Evolutionary conservation across 306 rosid genomes (phyloP).

Genomic region (Rosa lucieae): DNA sequence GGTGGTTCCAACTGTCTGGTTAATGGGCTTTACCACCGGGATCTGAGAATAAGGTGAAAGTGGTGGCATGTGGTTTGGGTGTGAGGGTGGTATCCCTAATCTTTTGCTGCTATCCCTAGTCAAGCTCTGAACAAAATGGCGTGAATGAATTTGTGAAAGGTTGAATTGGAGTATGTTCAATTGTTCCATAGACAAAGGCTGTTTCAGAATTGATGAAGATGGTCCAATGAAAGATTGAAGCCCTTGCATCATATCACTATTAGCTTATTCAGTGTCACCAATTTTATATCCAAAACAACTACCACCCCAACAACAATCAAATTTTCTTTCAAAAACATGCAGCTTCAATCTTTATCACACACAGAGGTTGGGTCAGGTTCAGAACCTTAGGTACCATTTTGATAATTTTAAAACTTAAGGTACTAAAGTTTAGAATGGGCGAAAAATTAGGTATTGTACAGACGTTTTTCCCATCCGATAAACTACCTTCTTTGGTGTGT

Average conservation of each 20-base stretch:
- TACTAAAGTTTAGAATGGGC: no score
- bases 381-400: no score
- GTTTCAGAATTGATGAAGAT: constrained; percentile 59
- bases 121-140: constrained; percentile 52
- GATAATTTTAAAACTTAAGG: no score
- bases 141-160: constrained; percentile 57
- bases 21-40: constrained; percentile 57
- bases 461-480: no score
- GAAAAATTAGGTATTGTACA: no score
- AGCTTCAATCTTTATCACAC: not conserved
- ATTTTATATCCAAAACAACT: constrained; percentile 24
- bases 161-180: constrained; percentile 56
- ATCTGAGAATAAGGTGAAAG: constrained; percentile 92
- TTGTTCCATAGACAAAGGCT: constrained; percentile 59
- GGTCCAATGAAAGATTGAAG: constrained; percentile 68
- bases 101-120: constrained; percentile 43
- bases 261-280: constrained; percentile 74
- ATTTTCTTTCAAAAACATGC: not conserved
- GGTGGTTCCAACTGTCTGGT: constrained; percentile 52
- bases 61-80: constrained; percentile 88
- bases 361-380: no score
- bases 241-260: constrained; percentile 57
- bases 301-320: not conserved
- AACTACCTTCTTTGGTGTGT: no score
- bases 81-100: constrained; percentile 80